Evolutionary conservation across 257 asterid species (phyloP), one percentile per base, ranked within the genome.

Genomic region (Cynanchum wilfordii): DNA sequence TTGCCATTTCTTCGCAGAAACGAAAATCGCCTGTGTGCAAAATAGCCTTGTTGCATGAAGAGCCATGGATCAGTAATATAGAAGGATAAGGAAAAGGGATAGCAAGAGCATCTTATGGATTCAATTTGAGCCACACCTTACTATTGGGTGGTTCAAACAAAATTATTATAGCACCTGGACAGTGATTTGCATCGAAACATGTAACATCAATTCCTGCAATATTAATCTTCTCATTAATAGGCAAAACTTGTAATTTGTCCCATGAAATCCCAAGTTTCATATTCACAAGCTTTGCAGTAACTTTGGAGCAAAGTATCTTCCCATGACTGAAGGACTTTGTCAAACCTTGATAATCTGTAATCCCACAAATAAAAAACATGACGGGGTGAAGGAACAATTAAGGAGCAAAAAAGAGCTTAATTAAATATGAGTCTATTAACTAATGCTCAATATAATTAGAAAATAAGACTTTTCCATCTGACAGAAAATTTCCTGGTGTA

Each of bases 281-380:
- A 76, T 90, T 89, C 81, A 91, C 89, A 68, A 94, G 90, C 87
- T 91, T 94, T 51, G 97, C 98, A 2, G 99, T 94, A 57, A 88
- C 86, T 6, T 78, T 79, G 74, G 98, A 91, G 78, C 99, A 94
- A 81, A 88, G 90, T 66, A 94, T 82, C 74, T 73, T 89, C 75
- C 98, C 98, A 79, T 94, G 96, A 82, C 86, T 78, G 81, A 94
- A 94, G 74, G 98, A 86, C 86, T 30, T 86, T 24, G 99, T 90
- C 73, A 94, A 93, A 73, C 98, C 99, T 87, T 89, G 97, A 91
- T 94, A 94, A 87, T 94, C 99, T 94, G 92, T 83, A 85, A 70
- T 49, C 0, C 3, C 20, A 22, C 20, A 29, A 45, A 40, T 7
- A 51, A 47, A 47, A 30, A 25, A 16, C 16, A 29, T 49, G 42